These are phyloP conservation scores for Boletus pseudo-olivaceus DNA, from an alignment of 768 basidiomycete genomes.

Conservation along the genomic window DNA sequence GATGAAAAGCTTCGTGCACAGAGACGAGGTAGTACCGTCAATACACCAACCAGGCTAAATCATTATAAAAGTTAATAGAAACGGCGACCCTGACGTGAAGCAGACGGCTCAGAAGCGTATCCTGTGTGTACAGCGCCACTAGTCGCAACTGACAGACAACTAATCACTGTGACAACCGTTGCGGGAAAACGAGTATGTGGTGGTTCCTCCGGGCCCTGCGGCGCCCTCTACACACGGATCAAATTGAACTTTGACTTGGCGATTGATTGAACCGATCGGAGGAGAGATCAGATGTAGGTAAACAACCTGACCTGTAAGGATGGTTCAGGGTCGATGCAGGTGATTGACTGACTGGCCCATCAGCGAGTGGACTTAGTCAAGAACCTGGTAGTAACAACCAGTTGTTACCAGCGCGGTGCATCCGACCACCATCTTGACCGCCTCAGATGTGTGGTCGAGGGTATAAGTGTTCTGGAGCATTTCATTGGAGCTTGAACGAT, in stretches of 20 bases:
- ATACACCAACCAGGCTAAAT: background rate
- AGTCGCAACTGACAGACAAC: too few relatives aligned
- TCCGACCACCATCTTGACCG: too few relatives aligned
- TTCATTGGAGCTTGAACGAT: background rate
- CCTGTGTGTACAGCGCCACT: background rate
- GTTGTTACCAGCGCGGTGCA: too few relatives aligned
- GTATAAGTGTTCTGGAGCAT: background rate
- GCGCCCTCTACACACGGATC: background rate
- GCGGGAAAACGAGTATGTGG: background rate
- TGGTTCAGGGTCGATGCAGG: background rate
- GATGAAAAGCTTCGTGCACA: background rate
- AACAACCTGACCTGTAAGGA: background rate
- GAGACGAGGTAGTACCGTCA: too few relatives aligned
- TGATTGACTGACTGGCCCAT: background rate
- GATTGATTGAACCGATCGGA: background rate
- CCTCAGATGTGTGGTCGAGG: background rate
- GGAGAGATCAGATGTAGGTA: background rate
- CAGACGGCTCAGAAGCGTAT: background rate
- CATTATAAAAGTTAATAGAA: background rate
- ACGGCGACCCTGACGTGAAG: background rate
- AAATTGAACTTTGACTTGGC: background rate
- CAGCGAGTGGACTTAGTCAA: too few relatives aligned
- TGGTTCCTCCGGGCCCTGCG: background rate
- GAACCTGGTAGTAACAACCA: too few relatives aligned
- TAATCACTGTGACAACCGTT: background rate